These are phyloP conservation scores for Ustilago loliicola DNA, from an alignment of 1,284 basidiomycete genomes.

Conservation along the genomic window DNA sequence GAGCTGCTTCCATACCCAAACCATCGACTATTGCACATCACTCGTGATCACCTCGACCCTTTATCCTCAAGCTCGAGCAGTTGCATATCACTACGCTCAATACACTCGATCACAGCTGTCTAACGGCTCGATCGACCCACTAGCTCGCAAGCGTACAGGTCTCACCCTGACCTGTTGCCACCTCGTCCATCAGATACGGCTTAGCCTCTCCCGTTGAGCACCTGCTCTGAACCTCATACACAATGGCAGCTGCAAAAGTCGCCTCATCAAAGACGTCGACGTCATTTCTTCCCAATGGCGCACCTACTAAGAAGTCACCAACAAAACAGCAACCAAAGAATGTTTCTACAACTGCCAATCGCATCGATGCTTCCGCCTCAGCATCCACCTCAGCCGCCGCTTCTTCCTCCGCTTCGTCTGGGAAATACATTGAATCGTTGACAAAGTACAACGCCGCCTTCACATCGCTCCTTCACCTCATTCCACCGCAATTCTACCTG, in stretches of 20 bases:
- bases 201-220: neutral
- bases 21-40: neutral
- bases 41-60: neutral
- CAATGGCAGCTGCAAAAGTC: slow-evolving; percentile 39
- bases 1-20: neutral
- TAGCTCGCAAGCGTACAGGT: neutral
- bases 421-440: slow-evolving; percentile 51
- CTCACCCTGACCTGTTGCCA: neutral
- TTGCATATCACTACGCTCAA: neutral
- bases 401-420: slow-evolving; percentile 10
- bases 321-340: slow-evolving; percentile 21
- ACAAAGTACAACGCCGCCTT: slow-evolving; percentile 60
- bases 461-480: slow-evolving; percentile 58
- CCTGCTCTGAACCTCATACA: slow-evolving; percentile 5
- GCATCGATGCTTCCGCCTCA: slow-evolving; percentile 15
- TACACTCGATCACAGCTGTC: neutral
- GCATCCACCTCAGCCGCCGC: slow-evolving; percentile 31
- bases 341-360: slow-evolving; percentile 10
- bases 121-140: neutral
- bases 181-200: neutral
- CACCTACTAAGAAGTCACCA: slow-evolving; percentile 23
- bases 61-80: neutral
- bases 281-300: slow-evolving; percentile 17
- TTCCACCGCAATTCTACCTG: slow-evolving; percentile 67
- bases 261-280: slow-evolving; percentile 28